These are phyloP conservation scores for Tylopilus sp. DNA, from an alignment of 768 basidiomycete genomes.

Conservation along the genomic window DNA sequence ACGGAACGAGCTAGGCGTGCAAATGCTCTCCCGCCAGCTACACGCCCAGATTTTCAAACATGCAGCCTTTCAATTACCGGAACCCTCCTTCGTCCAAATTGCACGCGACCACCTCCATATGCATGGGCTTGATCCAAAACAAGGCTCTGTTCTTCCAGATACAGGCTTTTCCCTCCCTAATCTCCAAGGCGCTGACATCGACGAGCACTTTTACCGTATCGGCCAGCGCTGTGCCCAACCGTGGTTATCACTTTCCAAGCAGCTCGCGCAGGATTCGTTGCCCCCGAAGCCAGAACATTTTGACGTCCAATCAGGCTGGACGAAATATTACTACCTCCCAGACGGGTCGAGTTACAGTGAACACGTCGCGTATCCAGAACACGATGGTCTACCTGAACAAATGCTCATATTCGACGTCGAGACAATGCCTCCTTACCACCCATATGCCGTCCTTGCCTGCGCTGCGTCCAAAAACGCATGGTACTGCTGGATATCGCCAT, in stretches of 20 bases:
- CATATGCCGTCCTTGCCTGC: slow-evolving; percentile 84
- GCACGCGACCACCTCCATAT: slow-evolving; percentile 75
- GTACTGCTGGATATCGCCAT: slow-evolving; percentile 97
- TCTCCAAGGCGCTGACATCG: slow-evolving; percentile 75
- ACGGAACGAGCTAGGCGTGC: slow-evolving; percentile 90
- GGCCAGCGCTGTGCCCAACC: slow-evolving; percentile 70
- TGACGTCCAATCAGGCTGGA: slow-evolving; percentile 77
- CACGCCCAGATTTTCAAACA: slow-evolving; percentile 82
- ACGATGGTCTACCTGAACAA: slow-evolving; percentile 61
- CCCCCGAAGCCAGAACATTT: slow-evolving; percentile 61
- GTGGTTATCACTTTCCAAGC: slow-evolving; percentile 67
- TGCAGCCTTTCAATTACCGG: slow-evolving; percentile 59
- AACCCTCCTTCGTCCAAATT: slow-evolving; percentile 62
- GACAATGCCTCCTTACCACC: slow-evolving; percentile 79
- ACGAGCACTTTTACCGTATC: slow-evolving; percentile 86
- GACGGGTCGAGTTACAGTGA: slow-evolving; percentile 81
- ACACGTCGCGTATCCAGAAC: slow-evolving; percentile 63
- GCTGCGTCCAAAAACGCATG: slow-evolving; percentile 81
- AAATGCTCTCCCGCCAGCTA: slow-evolving; percentile 78
- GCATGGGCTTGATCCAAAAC: slow-evolving; percentile 77
- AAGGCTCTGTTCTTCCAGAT: slow-evolving; percentile 78
- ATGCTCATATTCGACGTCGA: slow-evolving; percentile 93
- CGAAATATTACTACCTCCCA: slow-evolving; percentile 64
- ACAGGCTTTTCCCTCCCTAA: slow-evolving; percentile 78
- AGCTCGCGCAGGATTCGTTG: slow-evolving; percentile 48